Conservation (phyloP, 768 basidiomycete species). For the Calvatia gigantea region DNA sequence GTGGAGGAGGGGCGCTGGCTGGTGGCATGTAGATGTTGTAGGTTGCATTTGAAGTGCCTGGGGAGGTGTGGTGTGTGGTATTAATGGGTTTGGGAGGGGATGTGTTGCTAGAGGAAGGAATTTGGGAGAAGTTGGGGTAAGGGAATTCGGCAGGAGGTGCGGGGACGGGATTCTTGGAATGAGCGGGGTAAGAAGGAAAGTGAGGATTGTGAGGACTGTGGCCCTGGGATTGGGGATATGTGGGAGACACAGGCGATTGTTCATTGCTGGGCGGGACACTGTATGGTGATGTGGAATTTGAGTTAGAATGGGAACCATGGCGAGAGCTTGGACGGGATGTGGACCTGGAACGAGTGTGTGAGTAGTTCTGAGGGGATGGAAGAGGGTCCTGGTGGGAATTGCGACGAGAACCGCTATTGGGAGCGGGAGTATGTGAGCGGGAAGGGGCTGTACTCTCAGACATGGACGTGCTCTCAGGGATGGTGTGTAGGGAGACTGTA, state of each 20-base stretch:
- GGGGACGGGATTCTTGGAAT: not conserved
- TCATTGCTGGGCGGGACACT: not conserved
- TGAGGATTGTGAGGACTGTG: constrained; percentile 9
- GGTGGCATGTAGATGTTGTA: constrained; percentile 7
- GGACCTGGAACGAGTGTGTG: constrained; percentile 2
- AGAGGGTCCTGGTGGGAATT: constrained; percentile 16
- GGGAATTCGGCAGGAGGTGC: not conserved
- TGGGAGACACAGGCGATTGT: constrained; percentile 1
- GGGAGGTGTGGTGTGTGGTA: not conserved
- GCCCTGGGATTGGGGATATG: not conserved
- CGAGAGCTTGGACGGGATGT: constrained; percentile 15
- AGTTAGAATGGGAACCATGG: constrained; percentile 13
- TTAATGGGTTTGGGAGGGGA: not conserved
- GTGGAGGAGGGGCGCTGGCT: constrained; percentile 11
- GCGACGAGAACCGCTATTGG: constrained; percentile 36
- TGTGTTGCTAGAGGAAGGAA: not conserved
- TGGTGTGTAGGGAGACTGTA: constrained; percentile 32
- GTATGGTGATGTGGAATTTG: constrained; percentile 4
- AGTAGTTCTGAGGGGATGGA: constrained; percentile 16
- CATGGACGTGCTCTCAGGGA: constrained; percentile 28
- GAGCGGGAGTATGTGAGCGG: constrained; percentile 21
- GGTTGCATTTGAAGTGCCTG: not conserved
- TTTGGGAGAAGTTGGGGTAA: not conserved
- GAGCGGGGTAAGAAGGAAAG: not conserved
- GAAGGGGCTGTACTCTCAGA: not conserved